phyloP scores from a whole-genome alignment of 2,329 filamentous ascomycete genomes.

The Mycosphaerella arachidis region DNA sequence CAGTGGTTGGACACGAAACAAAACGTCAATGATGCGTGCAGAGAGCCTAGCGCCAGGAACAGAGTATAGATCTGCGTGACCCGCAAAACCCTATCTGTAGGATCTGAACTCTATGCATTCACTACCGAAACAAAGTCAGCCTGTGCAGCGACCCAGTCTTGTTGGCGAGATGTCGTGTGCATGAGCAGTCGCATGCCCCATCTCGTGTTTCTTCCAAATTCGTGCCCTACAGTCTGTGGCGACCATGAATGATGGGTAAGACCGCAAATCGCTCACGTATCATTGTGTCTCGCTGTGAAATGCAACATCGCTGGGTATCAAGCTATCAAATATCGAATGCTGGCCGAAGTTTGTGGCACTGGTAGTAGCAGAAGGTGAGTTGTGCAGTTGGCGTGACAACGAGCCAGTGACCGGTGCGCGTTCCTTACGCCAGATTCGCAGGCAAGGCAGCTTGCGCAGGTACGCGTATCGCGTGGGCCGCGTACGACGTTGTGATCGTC shows the following conservation, averaged over 20 bases:
- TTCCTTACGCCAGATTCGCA: not conserved
- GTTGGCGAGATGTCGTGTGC: not conserved
- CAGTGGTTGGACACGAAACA: constrained; percentile 1
- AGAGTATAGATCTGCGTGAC: constrained; percentile 11
- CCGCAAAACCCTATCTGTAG: constrained; percentile 5
- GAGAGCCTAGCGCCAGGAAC: constrained; percentile 22
- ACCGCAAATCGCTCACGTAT: not conserved
- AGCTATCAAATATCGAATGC: constrained; percentile 3
- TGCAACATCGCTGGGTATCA: constrained; percentile 11
- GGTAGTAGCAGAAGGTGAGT: not conserved
- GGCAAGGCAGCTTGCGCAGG: not conserved
- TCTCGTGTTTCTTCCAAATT: not conserved
- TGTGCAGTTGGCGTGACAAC: not conserved
- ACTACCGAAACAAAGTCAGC: constrained; percentile 4
- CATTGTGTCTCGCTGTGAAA: not conserved
- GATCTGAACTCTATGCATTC: constrained; percentile 15
- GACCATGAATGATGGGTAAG: not conserved
- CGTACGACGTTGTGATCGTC: not conserved
- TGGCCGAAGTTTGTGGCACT: not conserved
- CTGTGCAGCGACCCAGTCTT: not conserved
- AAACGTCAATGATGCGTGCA: constrained; percentile 18
- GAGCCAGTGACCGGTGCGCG: not conserved
- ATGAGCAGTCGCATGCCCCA: not conserved
- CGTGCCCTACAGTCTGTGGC: not conserved
- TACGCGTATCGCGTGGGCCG: not conserved